Conservation (phyloP, 1,284 basidiomycete genomes). For the Schizophyllum amplum region DNA sequence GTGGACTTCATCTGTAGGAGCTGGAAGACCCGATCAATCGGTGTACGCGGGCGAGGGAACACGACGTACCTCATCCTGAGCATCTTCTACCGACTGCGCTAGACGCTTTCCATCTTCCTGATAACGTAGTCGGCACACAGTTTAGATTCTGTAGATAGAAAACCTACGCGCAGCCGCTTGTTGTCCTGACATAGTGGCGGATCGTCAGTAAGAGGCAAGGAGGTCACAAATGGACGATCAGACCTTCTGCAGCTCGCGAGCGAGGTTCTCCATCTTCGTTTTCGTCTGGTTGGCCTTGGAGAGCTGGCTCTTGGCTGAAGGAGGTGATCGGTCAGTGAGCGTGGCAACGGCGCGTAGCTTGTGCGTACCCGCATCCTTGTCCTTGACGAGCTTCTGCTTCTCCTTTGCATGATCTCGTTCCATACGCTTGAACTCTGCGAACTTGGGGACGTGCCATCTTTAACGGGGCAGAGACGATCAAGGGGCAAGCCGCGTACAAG, state of each 20-base stretch:
- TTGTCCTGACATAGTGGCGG: constrained; percentile 53
- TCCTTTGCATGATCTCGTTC: constrained; percentile 82
- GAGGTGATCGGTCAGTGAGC: constrained; percentile 6
- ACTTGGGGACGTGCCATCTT: constrained; percentile 32
- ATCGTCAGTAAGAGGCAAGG: constrained; percentile 4
- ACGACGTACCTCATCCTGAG: constrained; percentile 61
- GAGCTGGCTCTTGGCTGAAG: constrained; percentile 66
- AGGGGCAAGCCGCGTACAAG: constrained; percentile 40
- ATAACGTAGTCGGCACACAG: constrained; percentile 6
- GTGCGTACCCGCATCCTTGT: constrained; percentile 72
- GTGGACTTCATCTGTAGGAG: constrained; percentile 70
- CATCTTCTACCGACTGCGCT: constrained; percentile 69
- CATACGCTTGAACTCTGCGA: constrained; percentile 73
- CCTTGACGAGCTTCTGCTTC: constrained; percentile 78
- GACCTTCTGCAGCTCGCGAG: constrained; percentile 79
- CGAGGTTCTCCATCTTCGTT: constrained; percentile 80
- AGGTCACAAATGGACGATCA: constrained; percentile 4
- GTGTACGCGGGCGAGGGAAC: constrained; percentile 4
- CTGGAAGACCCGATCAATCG: constrained; percentile 26
- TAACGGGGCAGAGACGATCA: background rate
- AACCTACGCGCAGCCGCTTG: constrained; percentile 68
- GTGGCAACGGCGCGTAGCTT: constrained; percentile 10
- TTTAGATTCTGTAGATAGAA: background rate
- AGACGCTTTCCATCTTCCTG: constrained; percentile 78
- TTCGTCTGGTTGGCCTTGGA: constrained; percentile 81